These are phyloP conservation scores for Fennellomyces sp. DNA, from an alignment of 371 early-diverging fungal genomes.

Conservation along the genomic window DNA sequence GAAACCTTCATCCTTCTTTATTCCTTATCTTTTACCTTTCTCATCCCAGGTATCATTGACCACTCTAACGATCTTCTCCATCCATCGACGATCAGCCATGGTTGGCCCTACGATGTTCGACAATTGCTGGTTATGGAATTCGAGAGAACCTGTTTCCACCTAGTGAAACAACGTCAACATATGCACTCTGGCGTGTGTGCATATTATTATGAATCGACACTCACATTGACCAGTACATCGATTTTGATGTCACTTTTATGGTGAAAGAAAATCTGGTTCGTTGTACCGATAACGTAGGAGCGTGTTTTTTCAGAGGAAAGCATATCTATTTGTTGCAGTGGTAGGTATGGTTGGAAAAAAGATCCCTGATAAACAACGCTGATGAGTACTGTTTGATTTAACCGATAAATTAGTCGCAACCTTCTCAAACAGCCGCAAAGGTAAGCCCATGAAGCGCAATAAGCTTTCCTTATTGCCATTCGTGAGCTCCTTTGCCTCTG, in stretches of 20 bases:
- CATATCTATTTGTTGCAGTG: conserved; percentile 84
- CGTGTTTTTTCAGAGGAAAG: conserved; percentile 67
- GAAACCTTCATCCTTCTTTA: background rate
- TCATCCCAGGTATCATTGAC: conserved; percentile 56
- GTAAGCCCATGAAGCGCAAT: conserved; percentile 65
- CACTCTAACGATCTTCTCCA: conserved; percentile 63
- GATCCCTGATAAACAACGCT: conserved; percentile 51
- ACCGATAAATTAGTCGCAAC: conserved; percentile 22
- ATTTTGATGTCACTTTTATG: conserved; percentile 69
- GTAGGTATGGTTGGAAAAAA: conserved; percentile 85
- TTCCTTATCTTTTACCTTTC: conserved; percentile 39
- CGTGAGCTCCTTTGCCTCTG: conserved; percentile 35
- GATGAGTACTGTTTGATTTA: no score
- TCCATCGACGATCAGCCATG: conserved; percentile 66
- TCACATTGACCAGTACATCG: conserved; percentile 79
- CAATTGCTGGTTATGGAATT: conserved; percentile 66
- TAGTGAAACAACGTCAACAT: no score
- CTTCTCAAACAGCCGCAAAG: conserved; percentile 75
- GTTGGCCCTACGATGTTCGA: conserved; percentile 51
- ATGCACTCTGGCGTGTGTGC: background rate
- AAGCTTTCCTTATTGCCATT: conserved; percentile 51
- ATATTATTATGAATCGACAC: conserved; percentile 7
- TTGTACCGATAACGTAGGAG: conserved; percentile 78
- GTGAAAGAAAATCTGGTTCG: conserved; percentile 80
- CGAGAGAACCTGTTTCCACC: conserved; percentile 77